A percentile compares a stretch with the other conserved stretches of the same genome.
Conservation (phyloP, 1,139 yeast genomes). For the Tardiomyces depauwii region DNA sequence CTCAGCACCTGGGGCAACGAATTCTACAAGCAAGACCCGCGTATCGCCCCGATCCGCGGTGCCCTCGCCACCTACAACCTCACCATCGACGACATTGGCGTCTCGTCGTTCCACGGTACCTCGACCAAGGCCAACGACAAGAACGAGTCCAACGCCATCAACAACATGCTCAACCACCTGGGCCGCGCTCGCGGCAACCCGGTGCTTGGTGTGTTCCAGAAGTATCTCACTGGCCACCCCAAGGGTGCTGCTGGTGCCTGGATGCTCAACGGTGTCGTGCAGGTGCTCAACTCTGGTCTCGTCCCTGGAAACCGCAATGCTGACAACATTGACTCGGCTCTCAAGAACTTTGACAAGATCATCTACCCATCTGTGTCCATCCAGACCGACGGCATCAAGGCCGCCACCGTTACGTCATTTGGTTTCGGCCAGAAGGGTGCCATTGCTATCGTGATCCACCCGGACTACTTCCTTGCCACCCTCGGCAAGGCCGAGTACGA, state of each 20-base stretch:
- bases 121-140: slow-evolving; percentile 97
- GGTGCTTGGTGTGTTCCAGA: slow-evolving; percentile 95
- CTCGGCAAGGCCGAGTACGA: slow-evolving; percentile 61
- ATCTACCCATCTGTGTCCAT: slow-evolving; percentile 90
- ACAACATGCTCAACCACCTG: slow-evolving; percentile 85
- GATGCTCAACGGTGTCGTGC: slow-evolving; percentile 99
- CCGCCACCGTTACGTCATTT: slow-evolving; percentile 91
- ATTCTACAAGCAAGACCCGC: slow-evolving; percentile 81
- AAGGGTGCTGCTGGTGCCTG: slow-evolving; percentile 99
- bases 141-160: slow-evolving; percentile 88
- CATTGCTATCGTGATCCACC: slow-evolving; percentile 82
- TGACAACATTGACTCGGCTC: slow-evolving; percentile 77
- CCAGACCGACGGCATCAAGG: slow-evolving; percentile 95
- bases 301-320: slow-evolving; percentile 99
- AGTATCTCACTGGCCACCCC: slow-evolving; percentile 98
- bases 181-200: slow-evolving; percentile 98
- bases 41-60: slow-evolving; percentile 95
- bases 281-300: slow-evolving; percentile 81
- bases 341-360: slow-evolving; percentile 78
- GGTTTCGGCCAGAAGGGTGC: slow-evolving; percentile 99
- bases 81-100: slow-evolving; percentile 89
- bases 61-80: slow-evolving; percentile 89
- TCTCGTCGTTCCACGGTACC: slow-evolving; percentile 99
- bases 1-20: slow-evolving; percentile 94
- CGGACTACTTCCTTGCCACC: slow-evolving; percentile 85